Base-by-base conservation (phyloP, 163 green algal species). In the Scenedesmus sp. region DNA sequence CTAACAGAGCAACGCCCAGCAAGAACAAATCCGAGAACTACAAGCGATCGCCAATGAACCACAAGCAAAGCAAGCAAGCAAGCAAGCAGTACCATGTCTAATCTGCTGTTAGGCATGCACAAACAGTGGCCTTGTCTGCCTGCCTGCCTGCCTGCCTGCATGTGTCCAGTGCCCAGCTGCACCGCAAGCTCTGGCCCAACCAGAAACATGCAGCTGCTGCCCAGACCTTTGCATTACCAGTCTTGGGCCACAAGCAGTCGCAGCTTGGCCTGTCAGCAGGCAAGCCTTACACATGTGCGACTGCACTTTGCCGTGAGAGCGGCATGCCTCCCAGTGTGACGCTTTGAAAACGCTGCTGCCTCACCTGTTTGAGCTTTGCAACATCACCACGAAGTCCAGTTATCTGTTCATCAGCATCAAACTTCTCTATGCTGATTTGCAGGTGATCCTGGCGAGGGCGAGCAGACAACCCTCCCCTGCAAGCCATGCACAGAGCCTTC, bases 361-460 rank as follows among this genome's bases (percentile, higher is more conserved):
- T 34, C 26, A 90, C 90, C 90, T 93, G 90, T 54, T 93, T 93
- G 57, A 93, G 82, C 34, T 76, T 84, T 3, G 74, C 73, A 20
- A 93, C 90, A 85, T 93, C 90, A 59, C 70, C 84, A 64, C 90
- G 83, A 55, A 93, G 86, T 18, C 67, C 90, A 54, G 55, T 20
- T 16, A 93, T 46, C 67, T 93, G 90, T 16, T 84, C 59, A 20
- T 93, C 90, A 74, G 82, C 90, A 55, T 93, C 84, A 84, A 93
- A 90, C 2, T 82, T 87, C 0, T 93, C 90, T 62, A 93, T 90
- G 62, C 46, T 90, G 54, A 93, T 93, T 26, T 93, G 90, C 74
- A 93, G 10, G n/a, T 93, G 90, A 8, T 93, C 90, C 57, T 91
- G 87, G 15, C 76, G 67, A 1, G 87, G 87, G 23, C 84, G 59